Conservation (phyloP, 2,329 filamentous ascomycete species). For the Biscogniauxia sp. region DNA sequence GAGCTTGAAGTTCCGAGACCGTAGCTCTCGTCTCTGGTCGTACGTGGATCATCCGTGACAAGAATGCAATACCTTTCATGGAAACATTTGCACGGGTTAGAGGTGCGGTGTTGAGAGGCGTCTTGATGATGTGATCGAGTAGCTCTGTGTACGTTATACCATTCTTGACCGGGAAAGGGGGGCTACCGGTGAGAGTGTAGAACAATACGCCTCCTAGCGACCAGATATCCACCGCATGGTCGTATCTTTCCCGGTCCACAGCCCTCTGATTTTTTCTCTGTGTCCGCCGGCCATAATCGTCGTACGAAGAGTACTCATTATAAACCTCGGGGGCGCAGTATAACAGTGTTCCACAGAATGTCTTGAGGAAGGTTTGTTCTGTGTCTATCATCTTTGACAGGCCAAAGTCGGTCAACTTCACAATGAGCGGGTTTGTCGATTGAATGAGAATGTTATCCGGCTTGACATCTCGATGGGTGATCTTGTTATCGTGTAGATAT, state of each 20-base stretch:
- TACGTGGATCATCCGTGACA: conserved; percentile 76
- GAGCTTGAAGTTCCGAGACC: conserved; percentile 65
- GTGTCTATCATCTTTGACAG: conserved; percentile 91
- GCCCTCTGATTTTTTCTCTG: conserved; percentile 61
- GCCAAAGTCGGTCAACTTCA: conserved; percentile 96
- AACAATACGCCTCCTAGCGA: conserved; percentile 91
- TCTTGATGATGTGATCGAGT: conserved; percentile 83
- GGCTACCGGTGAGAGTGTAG: conserved; percentile 73
- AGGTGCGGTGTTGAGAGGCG: conserved; percentile 63
- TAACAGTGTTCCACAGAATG: conserved; percentile 91
- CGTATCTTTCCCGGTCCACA: conserved; percentile 65
- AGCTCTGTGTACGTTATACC: conserved; percentile 77
- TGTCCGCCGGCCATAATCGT: conserved; percentile 65
- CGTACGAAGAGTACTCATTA: conserved; percentile 66
- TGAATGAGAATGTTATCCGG: conserved; percentile 94
- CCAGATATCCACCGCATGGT: conserved; percentile 93
- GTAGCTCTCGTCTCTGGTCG: conserved; percentile 76
- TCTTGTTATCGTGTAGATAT: conserved; percentile 83
- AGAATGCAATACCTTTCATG: conserved; percentile 66
- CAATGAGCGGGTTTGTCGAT: conserved; percentile 67
- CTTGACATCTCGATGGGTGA: conserved; percentile 98
- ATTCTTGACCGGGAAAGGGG: conserved; percentile 77
- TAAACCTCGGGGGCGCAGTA: conserved; percentile 98
- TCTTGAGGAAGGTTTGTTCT: conserved; percentile 88
- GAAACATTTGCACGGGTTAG: conserved; percentile 61